These are phyloP conservation scores for Rhodotorula sp. DNA, from an alignment of 1,284 basidiomycete genomes.

Conservation along the genomic window DNA sequence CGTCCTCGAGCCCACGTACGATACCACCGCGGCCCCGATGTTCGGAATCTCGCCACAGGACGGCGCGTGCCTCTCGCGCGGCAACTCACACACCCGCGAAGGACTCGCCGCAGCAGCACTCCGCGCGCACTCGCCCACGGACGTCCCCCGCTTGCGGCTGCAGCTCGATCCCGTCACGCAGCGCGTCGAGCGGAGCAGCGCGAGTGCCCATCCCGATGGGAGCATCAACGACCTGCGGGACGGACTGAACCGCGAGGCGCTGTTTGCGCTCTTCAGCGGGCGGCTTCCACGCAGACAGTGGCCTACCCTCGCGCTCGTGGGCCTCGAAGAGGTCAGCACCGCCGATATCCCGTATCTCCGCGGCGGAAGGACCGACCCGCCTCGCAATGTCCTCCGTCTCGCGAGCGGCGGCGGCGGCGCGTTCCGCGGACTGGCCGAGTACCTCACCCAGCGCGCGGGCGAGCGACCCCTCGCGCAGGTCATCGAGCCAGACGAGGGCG, in stretches of 20 bases:
- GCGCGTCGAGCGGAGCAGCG: neutral
- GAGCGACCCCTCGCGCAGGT: constrained; percentile 2
- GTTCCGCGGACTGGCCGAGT: constrained; percentile 30
- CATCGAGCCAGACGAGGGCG: neutral
- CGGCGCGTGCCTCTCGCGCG: constrained; percentile 6
- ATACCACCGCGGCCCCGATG: neutral
- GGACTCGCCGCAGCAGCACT: constrained; percentile 1
- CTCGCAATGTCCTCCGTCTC: neutral
- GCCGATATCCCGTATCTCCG: neutral
- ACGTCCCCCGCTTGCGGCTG: constrained; percentile 6
- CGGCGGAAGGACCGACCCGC: neutral
- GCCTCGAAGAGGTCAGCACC: constrained; percentile 17
- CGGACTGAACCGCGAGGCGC: constrained; percentile 15
- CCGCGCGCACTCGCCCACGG: neutral
- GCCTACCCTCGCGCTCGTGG: constrained; percentile 34
- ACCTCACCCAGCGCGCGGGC: constrained; percentile 3
- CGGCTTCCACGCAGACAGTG: constrained; percentile 18
- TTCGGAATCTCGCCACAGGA: constrained; percentile 16
- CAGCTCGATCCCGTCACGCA: constrained; percentile 5
- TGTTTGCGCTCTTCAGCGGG: constrained; percentile 28
- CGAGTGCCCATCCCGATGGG: neutral
- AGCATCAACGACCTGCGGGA: neutral
- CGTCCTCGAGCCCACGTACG: constrained; percentile 21
- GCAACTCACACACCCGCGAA: neutral
- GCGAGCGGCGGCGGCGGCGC: constrained; percentile 8